Percentiles rank a stretch among this genome's conserved stretches.
These are phyloP conservation scores for Coemansia pectinata DNA, from an alignment of 192 early-diverging fungal species.

Conservation along the genomic window DNA sequence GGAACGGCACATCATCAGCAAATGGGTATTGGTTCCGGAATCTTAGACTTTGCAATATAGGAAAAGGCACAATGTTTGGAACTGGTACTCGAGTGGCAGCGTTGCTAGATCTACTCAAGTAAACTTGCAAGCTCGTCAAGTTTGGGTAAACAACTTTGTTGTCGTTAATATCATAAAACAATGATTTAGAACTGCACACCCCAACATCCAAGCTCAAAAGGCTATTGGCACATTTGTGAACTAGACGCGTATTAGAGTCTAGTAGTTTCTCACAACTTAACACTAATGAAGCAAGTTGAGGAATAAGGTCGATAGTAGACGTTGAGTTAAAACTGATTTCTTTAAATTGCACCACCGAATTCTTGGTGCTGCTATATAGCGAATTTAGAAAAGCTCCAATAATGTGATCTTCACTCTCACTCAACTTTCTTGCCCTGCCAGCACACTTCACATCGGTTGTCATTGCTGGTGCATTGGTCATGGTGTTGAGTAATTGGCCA, in stretches of 20 bases:
- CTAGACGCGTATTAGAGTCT: not conserved
- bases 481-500: not conserved
- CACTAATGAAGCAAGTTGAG: not conserved
- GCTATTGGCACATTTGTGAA: not conserved
- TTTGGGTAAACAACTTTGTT: not conserved
- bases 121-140: not conserved
- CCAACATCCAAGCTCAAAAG: not conserved
- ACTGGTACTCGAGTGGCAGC: not conserved
- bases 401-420: not conserved
- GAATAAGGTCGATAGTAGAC: not conserved
- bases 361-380: not conserved
- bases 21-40: not conserved
- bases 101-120: not conserved
- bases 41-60: not conserved
- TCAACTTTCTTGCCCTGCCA: not conserved
- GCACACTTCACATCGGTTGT: not conserved
- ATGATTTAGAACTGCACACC: not conserved
- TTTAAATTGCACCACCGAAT: not conserved
- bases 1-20: not conserved
- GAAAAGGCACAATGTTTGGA: conserved; percentile 4
- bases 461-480: not conserved
- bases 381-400: not conserved
- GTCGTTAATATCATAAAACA: not conserved
- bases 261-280: not conserved
- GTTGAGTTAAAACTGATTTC: not conserved